Base-by-base conservation (phyloP, 2,329 filamentous ascomycete genomes). In the Lizonia empirigonia region DNA sequence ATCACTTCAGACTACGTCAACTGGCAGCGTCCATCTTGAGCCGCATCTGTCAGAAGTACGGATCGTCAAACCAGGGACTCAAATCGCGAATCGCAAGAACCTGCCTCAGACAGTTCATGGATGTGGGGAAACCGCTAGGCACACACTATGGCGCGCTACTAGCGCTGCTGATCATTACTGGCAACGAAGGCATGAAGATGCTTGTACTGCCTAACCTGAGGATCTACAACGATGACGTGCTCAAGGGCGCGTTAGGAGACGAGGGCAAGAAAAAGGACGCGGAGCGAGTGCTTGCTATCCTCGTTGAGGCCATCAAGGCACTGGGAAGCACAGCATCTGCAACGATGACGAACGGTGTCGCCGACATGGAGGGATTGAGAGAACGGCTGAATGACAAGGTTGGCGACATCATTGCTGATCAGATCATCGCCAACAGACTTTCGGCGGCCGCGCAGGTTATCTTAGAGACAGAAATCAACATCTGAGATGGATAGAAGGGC, bases 41-140 rank as follows among this genome's bases (percentile, higher is more conserved):
- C 24, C 83, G 85, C 27, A 89, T 99, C 30, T 87, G 89, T 4
- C 83, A 82, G 56, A 93, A 92, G 66, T 97, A 95, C 76, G 86
- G 88, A 5, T 82, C 86, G 20, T 88, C 86, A 4, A 96, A 92
- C 50, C 86, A 89, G 34, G 87, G 91, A 12, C 83, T 97, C 20
- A 90, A 91, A 50, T 87, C 92, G 2, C 90, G 95, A 58, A 86
- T 99, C 23, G 92, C 91, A 4, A 84, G 94, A n/a, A 94, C 92
- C 0, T 97, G 91, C 67, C 82, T 97, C 26, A 96, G 96, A 76
- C 86, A 89, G 65, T 93, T 97, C 73, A 82, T 99, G 23, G 92
- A 97, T 65, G 90, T 91, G 0, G 85, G 86, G 34, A 91, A 92
- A 67, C 86, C 91, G 0, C 83, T 91, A 0, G 85, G 89, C 1